Base-by-base conservation (phyloP, 768 basidiomycete species). In the Rhizopogon vinicolor region DNA sequence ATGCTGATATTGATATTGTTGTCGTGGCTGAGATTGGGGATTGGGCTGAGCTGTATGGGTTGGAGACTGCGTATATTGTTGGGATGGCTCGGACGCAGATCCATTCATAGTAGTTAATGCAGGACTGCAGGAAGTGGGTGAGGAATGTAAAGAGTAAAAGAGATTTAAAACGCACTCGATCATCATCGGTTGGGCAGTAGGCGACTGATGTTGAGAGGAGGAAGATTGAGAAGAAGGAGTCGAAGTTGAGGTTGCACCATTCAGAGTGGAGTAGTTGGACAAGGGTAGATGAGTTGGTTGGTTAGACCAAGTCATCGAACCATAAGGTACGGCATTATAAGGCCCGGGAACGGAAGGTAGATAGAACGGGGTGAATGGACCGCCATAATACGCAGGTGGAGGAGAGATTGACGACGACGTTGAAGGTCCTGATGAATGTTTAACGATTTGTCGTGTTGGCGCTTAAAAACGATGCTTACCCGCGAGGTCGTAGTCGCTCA, bases 191-290 rank as follows among this genome's bases (percentile, higher is more conserved):
- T 60, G 49, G 7, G 53, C 49, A 35, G 57, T 52, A 28, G 68
- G 65, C 3, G 65, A 54, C 37, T 72, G 66, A 29, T 72, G 69
- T n/a, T 65, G 65, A 10, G 73, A 65, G 6, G 67, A 51, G 41
- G 73, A 59, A 18, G 61, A 19, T 48, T 66, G 68, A 13, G 65
- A 56, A 29, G 55, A 33, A 9, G 74, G 56, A 10, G 75, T 64
- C 35, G 76, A 68, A 14, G 78, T 70, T 1, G 74, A 80, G 10
- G 86, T 87, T n/a, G 88, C 86, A 14, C 86, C 87, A 66, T 90
- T 89, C 46, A 90, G 70, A 44, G 83, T 82, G n/a, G 89, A 91
- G 58, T 89, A 91, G 56, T 72, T 83, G 13, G 89, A 89, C 29
- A 91, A 67, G 0, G 89, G 89, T 1, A 89, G 51, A 12, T 73